Conservation (phyloP, 768 basidiomycete genomes). For the Boletus sp. region DNA sequence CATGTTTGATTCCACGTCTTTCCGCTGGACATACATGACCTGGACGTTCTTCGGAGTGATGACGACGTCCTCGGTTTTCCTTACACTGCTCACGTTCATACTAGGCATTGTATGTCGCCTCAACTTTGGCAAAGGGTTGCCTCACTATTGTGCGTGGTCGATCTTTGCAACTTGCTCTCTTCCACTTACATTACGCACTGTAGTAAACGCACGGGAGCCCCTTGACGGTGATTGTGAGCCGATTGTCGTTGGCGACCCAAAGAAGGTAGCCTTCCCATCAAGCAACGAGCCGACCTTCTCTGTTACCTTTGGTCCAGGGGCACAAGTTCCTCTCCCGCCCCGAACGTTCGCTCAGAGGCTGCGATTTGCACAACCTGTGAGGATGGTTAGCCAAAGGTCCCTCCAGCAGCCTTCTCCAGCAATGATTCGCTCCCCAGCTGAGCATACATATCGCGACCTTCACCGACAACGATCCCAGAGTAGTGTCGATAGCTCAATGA, state of each 20-base stretch:
- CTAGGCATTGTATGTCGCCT: conserved; percentile 65
- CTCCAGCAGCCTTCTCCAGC: conserved; percentile 34
- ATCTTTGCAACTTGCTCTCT: not conserved
- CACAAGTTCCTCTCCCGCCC: conserved; percentile 35
- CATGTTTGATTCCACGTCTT: conserved; percentile 71
- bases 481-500: conserved; percentile 7
- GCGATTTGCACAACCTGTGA: conserved; percentile 21
- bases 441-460: conserved; percentile 27
- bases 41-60: conserved; percentile 77
- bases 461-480: conserved; percentile 2
- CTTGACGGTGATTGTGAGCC: conserved; percentile 44
- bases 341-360: conserved; percentile 36
- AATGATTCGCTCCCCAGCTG: conserved; percentile 33
- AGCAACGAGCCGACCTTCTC: conserved; percentile 55
- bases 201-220: conserved; percentile 57
- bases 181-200: not conserved
- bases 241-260: conserved; percentile 34
- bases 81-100: conserved; percentile 54
- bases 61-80: conserved; percentile 52
- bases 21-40: conserved; percentile 72
- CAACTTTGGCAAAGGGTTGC: conserved; percentile 78
- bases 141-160: conserved; percentile 55
- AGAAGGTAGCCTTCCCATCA: conserved; percentile 66
- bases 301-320: conserved; percentile 33
- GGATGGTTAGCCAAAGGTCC: not conserved